Evolutionary conservation across 2,329 filamentous ascomycete genomes (phyloP), one percentile per base, ranked within the genome.

Genomic region (Uncinocarpus reesii): DNA sequence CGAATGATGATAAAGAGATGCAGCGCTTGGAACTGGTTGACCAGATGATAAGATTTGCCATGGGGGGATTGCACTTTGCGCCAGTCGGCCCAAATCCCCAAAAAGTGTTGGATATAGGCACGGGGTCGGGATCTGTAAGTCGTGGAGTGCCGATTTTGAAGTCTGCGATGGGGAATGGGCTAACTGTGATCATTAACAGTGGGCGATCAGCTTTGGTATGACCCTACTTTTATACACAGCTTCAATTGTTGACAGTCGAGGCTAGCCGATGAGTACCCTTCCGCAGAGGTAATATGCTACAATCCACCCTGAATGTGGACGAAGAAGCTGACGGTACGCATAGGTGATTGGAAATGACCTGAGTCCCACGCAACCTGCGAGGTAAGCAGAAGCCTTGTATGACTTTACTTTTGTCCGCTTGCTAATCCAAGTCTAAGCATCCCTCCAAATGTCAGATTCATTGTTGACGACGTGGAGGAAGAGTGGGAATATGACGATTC

Each of bases 381-480:
- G 35, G 51, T 53, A 23, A 44, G 48, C n/a, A 41, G 2, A n/a
- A n/a, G n/a, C n/a, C n/a, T n/a, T 8, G 21, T 32, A 15, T 18
- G 16, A 20, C 11, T 31, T 15, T 2, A 7, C 6, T 16, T 16
- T 16, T 16, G 18, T 28, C n/a, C 10, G 15, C 28, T 35, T 11
- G 29, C 31, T 29, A 5, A 47, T 34, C 1, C n/a, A 38, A 21
- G 4, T 10, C 42, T 8, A 47, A 71, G 71, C 56, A 69, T 81
- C 13, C 79, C 78, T 15, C 71, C 75, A 7, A 82, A 82, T 56
- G 69, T 77, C 15, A 69, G 66, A 4, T 81, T 81, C 62, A 67
- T 79, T 51, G 71, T 83, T 10, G 79, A 82, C 56, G 78, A 83
- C 57, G 72, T 74, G 45, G 79, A 81, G 54, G 69, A 75, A 36